These are phyloP conservation scores for Dendrothele bispora DNA, from an alignment of 768 basidiomycete species.

Conservation along the genomic window DNA sequence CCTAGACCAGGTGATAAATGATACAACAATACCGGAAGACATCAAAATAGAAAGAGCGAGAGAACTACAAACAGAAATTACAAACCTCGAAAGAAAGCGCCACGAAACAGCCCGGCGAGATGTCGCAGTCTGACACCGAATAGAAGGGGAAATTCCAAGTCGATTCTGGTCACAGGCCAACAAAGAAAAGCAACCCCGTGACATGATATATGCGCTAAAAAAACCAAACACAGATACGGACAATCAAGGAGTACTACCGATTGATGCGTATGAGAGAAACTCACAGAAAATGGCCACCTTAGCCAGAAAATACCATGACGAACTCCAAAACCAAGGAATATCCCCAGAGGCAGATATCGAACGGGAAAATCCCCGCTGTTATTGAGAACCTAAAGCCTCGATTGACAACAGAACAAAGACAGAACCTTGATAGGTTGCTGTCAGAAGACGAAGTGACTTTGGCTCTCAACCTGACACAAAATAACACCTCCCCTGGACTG, in stretches of 20 bases:
- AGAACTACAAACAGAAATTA: slow-evolving; percentile 3
- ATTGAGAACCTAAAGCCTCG: too few species aligned
- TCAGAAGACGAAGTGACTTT: background rate
- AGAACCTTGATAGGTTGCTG: too few species aligned
- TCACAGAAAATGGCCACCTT: slow-evolving; percentile 32
- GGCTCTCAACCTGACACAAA: background rate
- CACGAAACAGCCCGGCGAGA: slow-evolving; percentile 6
- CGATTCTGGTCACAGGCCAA: slow-evolving; percentile 16
- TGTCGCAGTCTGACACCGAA: slow-evolving; percentile 1
- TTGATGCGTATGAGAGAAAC: slow-evolving; percentile 12
- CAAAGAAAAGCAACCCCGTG: slow-evolving; percentile 7
- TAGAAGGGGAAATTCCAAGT: slow-evolving; percentile 13
- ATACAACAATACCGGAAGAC: background rate
- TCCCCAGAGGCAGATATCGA: too few species aligned
- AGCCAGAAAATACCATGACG: slow-evolving; percentile 24
- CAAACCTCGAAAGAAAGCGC: slow-evolving; percentile 5
- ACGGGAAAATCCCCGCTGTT: too few species aligned
- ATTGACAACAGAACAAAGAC: too few species aligned
- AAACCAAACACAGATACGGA: background rate
- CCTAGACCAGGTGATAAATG: background rate
- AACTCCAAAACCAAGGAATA: slow-evolving; percentile 20
- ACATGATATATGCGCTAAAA: slow-evolving; percentile 16
- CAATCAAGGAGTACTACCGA: background rate
- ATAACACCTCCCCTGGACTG: slow-evolving; percentile 1
- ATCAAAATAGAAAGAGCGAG: background rate